Evolutionary conservation across 1,284 basidiomycete species (phyloP), one percentile per base, ranked within the genome.

Genomic region (Cystobasidium sp.): DNA sequence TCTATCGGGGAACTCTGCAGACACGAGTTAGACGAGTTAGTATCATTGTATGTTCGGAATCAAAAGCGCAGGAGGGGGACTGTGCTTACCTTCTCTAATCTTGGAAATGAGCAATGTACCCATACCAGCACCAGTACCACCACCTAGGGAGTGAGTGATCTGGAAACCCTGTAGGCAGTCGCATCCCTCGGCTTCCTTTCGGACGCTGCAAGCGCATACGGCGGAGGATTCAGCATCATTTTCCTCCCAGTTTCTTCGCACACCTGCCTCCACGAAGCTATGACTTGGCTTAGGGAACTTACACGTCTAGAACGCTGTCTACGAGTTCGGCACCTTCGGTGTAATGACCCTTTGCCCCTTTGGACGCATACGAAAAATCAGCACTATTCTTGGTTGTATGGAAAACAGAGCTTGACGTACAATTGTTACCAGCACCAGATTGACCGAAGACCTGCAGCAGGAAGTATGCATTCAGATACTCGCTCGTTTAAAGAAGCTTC

Each of bases 281-380:
- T n/a, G 10, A 41, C 7, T 8, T 41, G 43, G 9, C 18, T 4
- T 10, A 49, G 22, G 18, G 10, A 39, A 10, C 64, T 66, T n/a
- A 66, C 64, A 87, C 87, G 76, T 88, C 90, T 79, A 94, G 83
- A 76, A 97, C 90, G 41, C 86, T 84, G 79, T 97, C 95, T 69
- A 95, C 89, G 22, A 98, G 88, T 84, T 98, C 95, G 74, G 95
- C 94, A 89, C 92, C 93, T 31, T 69, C 72, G 44, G 74, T 75
- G 59, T 82, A 83, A 78, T 81, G 80, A 75, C 82, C 82, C 84
- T 94, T 94, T 55, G 92, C 92, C 91, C 92, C 95, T 63, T 43
- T 20, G 43, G 44, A 20, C 44, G 18, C 8, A 46, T 0, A 16
- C 8, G 10, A 3, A 24, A 51, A 3, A 16, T 46, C 43, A 63